Evolutionary conservation across 768 basidiomycete genomes (phyloP), one percentile per base, ranked within the genome.

Genomic region (Lactarius hatsudake): DNA sequence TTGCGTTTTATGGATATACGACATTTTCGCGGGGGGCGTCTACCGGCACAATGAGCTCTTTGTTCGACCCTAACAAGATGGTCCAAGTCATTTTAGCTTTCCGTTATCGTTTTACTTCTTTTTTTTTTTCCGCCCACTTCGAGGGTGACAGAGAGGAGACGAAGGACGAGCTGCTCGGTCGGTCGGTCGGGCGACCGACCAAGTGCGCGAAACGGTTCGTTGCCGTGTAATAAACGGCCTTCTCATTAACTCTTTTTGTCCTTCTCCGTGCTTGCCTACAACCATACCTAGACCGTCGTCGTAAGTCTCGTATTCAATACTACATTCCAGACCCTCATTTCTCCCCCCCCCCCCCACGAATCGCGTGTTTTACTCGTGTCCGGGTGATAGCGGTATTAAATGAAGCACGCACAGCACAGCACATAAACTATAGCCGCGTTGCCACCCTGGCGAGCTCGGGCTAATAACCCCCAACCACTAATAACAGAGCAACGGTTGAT

Each of bases 321-420:
- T 62, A n/a, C 61, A 54, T 43, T 63, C 61, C 57, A 59, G 57
- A 48, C 66, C 66, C 66, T 59, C 61, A 53, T 54, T 59, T 62
- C 23, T 13, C 26, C 6, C 13, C 42, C 15, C 38, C 26, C 6
- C 13, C 42, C 15, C 38, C 28, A 18, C 23, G 10, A 18, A 40
- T 67, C 66, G 66, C 66, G 66, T 67, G 66, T 36, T 55, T 23
- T 36, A 28, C 61, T 58, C 66, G 61, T 67, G 66, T 63, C 30
- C 48, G 48, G 17, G 28, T 32, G 65, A 58, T 66, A 58, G 36
- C 38, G n/a, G 38, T 48, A 40, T 40, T 40, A 62, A 62, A 61
- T 61, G 45, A 61, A 61, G 32, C 2, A 28, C 26, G 26, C 2
- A 28, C 9, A 28, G 34, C 26, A 28, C n/a, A 62, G 28, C 20